Evolutionary conservation across 768 basidiomycete species (phyloP).

Genomic region (Tephrocybe rancida): DNA sequence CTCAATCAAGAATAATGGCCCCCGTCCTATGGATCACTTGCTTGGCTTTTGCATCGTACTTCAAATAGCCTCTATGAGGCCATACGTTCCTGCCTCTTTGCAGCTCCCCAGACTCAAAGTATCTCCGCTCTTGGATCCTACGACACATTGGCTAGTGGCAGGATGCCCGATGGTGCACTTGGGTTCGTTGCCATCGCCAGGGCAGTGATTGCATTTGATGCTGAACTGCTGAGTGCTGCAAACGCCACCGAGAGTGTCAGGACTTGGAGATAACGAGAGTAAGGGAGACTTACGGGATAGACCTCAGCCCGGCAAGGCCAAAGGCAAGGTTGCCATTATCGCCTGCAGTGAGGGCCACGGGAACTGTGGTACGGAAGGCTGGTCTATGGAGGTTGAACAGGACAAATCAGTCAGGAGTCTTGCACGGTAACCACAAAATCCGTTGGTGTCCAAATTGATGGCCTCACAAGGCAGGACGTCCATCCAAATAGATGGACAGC

Average conservation of each 20-base stretch:
- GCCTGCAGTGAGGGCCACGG: slow-evolving; percentile 14
- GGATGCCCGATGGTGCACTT: slow-evolving; percentile 16
- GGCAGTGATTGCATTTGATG: slow-evolving; percentile 14
- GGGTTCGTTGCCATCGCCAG: neutral
- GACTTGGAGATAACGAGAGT: neutral
- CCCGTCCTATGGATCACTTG: too few relatives aligned
- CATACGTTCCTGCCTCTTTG: slow-evolving; percentile 10
- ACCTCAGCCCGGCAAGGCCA: neutral
- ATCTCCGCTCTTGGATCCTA: slow-evolving; percentile 7
- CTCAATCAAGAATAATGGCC: too few relatives aligned
- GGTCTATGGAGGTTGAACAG: too few relatives aligned
- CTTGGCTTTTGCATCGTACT: neutral
- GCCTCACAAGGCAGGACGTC: too few relatives aligned
- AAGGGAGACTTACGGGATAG: slow-evolving; percentile 7
- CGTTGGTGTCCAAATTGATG: too few relatives aligned
- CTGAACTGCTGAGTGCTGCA: slow-evolving; percentile 17
- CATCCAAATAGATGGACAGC: too few relatives aligned
- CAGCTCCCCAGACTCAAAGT: slow-evolving; percentile 13
- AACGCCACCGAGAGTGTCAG: neutral
- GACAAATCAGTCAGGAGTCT: neutral
- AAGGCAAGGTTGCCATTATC: slow-evolving; percentile 6
- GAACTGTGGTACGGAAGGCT: slow-evolving; percentile 2
- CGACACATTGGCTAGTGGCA: slow-evolving; percentile 11
- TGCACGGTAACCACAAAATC: neutral
- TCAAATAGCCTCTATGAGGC: neutral